These are phyloP conservation scores for Alternaria tenuissima DNA, from an alignment of 2,329 filamentous ascomycete species.

Conservation along the genomic window DNA sequence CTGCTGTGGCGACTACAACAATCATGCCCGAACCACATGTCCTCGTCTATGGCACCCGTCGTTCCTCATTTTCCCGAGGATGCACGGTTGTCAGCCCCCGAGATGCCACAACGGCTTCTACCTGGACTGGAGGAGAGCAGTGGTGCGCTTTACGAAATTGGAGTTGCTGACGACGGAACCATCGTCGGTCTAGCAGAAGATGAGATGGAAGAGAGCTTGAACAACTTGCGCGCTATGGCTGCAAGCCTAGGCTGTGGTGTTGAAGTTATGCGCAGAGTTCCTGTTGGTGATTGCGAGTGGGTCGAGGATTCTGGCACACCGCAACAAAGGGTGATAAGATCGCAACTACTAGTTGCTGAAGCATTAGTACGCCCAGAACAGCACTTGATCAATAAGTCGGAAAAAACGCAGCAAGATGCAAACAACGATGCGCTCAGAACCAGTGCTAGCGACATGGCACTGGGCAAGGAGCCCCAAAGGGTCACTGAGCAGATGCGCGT, in stretches of 20 bases:
- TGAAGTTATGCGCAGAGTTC: conserved; percentile 80
- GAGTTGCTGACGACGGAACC: conserved; percentile 91
- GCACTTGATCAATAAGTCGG: conserved; percentile 33
- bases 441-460: not conserved
- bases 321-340: conserved; percentile 32
- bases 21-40: conserved; percentile 88
- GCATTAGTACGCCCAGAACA: conserved; percentile 78
- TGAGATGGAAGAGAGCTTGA: conserved; percentile 90
- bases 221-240: conserved; percentile 88
- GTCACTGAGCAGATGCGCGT: conserved; percentile 75
- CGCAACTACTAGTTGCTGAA: conserved; percentile 84
- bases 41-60: conserved; percentile 76
- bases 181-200: conserved; percentile 88
- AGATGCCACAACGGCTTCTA: conserved; percentile 63
- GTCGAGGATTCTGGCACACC: conserved; percentile 55
- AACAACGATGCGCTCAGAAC: not conserved
- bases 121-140: conserved; percentile 90
- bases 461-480: conserved; percentile 14
- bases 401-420: conserved; percentile 16
- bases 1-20: conserved; percentile 94
- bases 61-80: conserved; percentile 78
- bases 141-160: conserved; percentile 94
- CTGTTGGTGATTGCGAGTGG: conserved; percentile 87
- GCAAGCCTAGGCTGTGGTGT: conserved; percentile 88
- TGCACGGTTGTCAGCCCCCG: conserved; percentile 66